These are phyloP conservation scores for Daldinia eschscholtzii DNA, from an alignment of 2,329 filamentous ascomycete species.

Conservation along the genomic window DNA sequence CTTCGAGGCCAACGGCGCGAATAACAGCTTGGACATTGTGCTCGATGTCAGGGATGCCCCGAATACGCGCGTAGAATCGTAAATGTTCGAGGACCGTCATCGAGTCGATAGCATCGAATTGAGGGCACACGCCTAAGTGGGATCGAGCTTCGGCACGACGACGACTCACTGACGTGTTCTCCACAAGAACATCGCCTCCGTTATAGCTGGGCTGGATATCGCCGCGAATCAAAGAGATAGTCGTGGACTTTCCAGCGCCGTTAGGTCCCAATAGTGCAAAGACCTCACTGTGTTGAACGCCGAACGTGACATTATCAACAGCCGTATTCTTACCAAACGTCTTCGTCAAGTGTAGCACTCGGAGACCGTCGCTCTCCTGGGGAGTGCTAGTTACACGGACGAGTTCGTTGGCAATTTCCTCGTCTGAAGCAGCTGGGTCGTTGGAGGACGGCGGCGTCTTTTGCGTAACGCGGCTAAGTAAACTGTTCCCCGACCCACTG, in stretches of 20 bases:
- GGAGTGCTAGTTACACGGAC: conserved; percentile 68
- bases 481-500: conserved; percentile 72
- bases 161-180: conserved; percentile 79
- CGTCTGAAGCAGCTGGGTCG: conserved; percentile 58
- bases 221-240: conserved; percentile 89
- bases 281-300: conserved; percentile 82
- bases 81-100: conserved; percentile 93
- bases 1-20: conserved; percentile 80
- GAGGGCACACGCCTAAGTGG: conserved; percentile 91
- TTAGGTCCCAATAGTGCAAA: conserved; percentile 93
- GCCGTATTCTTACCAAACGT: conserved; percentile 80
- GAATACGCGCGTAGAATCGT: conserved; percentile 85
- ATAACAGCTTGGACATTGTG: conserved; percentile 84
- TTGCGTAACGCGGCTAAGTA: conserved; percentile 56
- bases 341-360: conserved; percentile 85
- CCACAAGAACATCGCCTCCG: conserved; percentile 84
- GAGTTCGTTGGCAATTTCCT: conserved; percentile 75
- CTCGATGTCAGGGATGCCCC: conserved; percentile 80
- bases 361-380: conserved; percentile 71
- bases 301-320: conserved; percentile 90
- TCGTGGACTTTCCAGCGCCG: conserved; percentile 91
- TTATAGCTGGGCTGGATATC: conserved; percentile 79
- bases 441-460: conserved; percentile 48
- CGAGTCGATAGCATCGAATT: conserved; percentile 87
- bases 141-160: conserved; percentile 78